Evolutionary conservation across 257 asterid genomes (phyloP), one percentile per base, ranked within the genome.

Genomic region (Przewalskia tangutica): DNA sequence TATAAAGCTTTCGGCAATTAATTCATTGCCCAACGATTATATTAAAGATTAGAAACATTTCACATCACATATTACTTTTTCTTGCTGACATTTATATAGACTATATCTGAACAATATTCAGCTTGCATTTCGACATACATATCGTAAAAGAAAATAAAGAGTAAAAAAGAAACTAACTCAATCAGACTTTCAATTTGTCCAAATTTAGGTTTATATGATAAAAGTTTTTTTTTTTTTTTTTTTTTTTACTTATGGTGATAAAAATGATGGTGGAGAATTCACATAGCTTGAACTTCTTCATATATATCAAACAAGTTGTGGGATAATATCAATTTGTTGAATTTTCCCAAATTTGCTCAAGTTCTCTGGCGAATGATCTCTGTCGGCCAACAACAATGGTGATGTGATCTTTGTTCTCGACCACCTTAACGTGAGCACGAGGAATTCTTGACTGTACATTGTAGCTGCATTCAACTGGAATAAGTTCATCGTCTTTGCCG

Each of bases 331-430:
- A 85, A 55, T 34, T 5, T 66, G 83, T 87, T 38, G 97, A 88
- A 63, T 88, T 89, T 11, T 42, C 82, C 99, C 99, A 96, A 56
- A 96, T 96, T 16, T 81, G 86, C 75, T 96, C 99, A 0, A 96
- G 98, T 82, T 96, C 99, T 81, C 89, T 70, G 2, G 99, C 98
- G 54, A 96, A 96, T 0, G 93, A 90, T 90, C 83, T 60, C 44
- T 94, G 97, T 83, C 99, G 87, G 16, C 99, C 97, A 13, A 96
- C 98, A 67, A 96, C 98, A 1, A 96, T 93, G 81, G 98, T 96
- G 58, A 96, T 89, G 84, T 96, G 99, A 67, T 96, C 99, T 75
- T 93, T 88, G 34, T 93, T 88, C 7, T 89, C 87, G 78, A 96
- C 40, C 6, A 96, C 92, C 78, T 91, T 91, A 48, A 96, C 89